Conservation (phyloP, 2,329 filamentous ascomycete species). For the Didymella exigua region DNA sequence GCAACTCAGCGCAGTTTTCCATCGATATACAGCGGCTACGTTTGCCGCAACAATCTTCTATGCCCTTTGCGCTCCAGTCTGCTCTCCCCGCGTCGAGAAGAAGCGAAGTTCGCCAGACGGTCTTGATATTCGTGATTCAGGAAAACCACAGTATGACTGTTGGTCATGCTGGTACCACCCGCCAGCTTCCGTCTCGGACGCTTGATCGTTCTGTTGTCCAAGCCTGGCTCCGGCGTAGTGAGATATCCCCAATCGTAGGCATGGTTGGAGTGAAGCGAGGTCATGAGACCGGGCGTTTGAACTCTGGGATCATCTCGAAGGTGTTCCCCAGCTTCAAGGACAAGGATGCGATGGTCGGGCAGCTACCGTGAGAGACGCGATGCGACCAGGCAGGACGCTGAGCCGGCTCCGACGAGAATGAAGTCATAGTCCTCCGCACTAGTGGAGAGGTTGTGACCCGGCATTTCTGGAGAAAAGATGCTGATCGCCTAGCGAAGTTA, state of each 20-base stretch:
- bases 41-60: constrained; percentile 22
- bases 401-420: constrained; percentile 24
- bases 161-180: constrained; percentile 28
- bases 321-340: constrained; percentile 27
- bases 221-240: constrained; percentile 17
- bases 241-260: constrained; percentile 19
- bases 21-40: no score
- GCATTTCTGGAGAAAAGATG: background rate
- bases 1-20: no score
- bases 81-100: constrained; percentile 13
- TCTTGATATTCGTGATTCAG: constrained; percentile 28
- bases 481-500: background rate
- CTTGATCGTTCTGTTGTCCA: constrained; percentile 21
- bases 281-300: constrained; percentile 19
- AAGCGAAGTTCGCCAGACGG: constrained; percentile 18
- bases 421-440: constrained; percentile 15
- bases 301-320: constrained; percentile 23
- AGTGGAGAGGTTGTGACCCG: background rate
- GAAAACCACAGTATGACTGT: constrained; percentile 28
- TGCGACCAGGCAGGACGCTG: constrained; percentile 25
- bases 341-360: constrained; percentile 17
- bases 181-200: constrained; percentile 27
- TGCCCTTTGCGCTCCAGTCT: constrained; percentile 19
- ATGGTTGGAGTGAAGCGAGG: constrained; percentile 14
- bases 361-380: constrained; percentile 25